Conservation (phyloP, 2,329 filamentous ascomycete species). For the Penicillium corylophilum region DNA sequence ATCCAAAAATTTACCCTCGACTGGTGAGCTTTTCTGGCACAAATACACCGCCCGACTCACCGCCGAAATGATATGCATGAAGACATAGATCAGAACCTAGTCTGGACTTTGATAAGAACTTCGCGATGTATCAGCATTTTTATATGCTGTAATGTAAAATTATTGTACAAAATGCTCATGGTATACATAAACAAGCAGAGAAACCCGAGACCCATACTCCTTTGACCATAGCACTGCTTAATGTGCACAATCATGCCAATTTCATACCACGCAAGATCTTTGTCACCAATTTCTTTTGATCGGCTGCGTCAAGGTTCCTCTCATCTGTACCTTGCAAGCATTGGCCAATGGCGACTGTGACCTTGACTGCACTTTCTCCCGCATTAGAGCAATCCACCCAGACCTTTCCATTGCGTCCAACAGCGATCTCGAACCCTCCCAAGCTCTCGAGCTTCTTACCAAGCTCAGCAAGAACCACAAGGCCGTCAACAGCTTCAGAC, state of each 20-base stretch:
- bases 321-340: conserved; percentile 78
- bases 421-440: conserved; percentile 82
- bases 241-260: conserved; percentile 24
- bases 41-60: conserved; percentile 5
- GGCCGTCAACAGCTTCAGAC: conserved; percentile 55
- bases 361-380: conserved; percentile 56
- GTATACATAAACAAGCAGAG: conserved; percentile 12
- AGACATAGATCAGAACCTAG: neutral
- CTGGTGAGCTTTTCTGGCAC: conserved; percentile 1
- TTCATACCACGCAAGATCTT: conserved; percentile 45
- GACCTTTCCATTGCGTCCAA: conserved; percentile 86
- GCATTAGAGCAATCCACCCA: conserved; percentile 78
- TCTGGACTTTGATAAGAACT: neutral
- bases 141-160: conserved; percentile 3
- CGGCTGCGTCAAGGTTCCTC: conserved; percentile 44
- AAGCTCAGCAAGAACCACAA: conserved; percentile 77
- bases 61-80: neutral
- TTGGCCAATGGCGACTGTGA: conserved; percentile 73
- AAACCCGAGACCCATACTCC: conserved; percentile 10
- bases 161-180: conserved; percentile 18
- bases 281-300: conserved; percentile 49
- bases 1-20: conserved; percentile 9
- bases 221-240: conserved; percentile 1
- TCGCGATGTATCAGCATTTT: neutral
- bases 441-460: conserved; percentile 65